A percentile compares a stretch with the other conserved stretches of the same genome.
Conservation (phyloP, 331 rosid genomes). For the Prunus yedoensis region DNA sequence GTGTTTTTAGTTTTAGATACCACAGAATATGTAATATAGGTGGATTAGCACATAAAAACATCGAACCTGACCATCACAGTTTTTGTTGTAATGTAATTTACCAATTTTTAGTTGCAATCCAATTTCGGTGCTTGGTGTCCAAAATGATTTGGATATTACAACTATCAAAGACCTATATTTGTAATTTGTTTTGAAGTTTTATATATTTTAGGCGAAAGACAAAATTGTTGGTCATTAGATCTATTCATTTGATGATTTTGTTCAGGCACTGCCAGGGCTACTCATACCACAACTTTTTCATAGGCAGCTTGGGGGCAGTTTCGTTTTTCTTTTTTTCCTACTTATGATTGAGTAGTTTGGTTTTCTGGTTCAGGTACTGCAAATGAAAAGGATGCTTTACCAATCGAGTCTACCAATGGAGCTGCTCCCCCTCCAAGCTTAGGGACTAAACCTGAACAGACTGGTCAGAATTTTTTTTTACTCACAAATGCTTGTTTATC, state of each 20-base stretch:
- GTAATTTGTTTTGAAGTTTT: not conserved
- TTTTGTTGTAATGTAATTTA: not conserved
- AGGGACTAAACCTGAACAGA: conserved; percentile 42
- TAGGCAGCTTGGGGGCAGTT: not conserved
- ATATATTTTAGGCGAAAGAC: not conserved
- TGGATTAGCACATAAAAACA: not conserved
- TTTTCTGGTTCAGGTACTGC: conserved; percentile 48
- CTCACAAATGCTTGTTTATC: not conserved
- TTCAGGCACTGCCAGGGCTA: conserved; percentile 10
- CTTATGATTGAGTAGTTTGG: conserved; percentile 3
- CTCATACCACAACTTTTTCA: not conserved
- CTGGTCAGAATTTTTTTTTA: conserved; percentile 43
- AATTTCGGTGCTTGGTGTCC: not conserved
- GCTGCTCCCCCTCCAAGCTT: conserved; percentile 36
- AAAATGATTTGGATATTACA: not conserved
- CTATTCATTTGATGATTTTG: not conserved
- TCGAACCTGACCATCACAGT: not conserved
- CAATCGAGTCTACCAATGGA: conserved; percentile 44
- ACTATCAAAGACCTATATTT: not conserved
- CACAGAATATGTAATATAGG: not conserved
- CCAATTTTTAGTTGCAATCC: not conserved
- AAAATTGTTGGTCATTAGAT: not conserved
- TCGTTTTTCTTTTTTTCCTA: not conserved
- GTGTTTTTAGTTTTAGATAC: not conserved
- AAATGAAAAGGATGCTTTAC: conserved; percentile 36